Conservation (phyloP, 106 monocot genomes). For the Amphibolis antarctica region DNA sequence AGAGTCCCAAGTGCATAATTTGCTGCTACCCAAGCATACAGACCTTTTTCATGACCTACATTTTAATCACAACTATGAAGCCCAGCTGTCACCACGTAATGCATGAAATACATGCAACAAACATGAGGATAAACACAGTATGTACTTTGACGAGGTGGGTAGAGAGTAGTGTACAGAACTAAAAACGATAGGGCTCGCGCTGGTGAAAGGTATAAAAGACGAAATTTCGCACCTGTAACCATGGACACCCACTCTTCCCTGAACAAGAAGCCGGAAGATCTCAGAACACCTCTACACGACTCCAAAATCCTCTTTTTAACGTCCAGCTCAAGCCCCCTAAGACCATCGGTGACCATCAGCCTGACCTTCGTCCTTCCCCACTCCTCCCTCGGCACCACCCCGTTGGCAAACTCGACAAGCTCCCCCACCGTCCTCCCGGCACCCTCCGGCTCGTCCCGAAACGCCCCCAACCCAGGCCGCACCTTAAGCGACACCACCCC, state of each 20-base stretch:
- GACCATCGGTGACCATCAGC: conserved; percentile 75
- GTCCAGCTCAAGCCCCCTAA: conserved; percentile 38
- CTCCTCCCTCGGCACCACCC: conserved; percentile 27
- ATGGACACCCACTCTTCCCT: conserved; percentile 60
- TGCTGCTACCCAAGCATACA: conserved; percentile 26
- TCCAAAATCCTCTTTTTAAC: conserved; percentile 39
- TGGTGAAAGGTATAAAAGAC: too few species aligned
- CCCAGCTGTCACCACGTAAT: background rate
- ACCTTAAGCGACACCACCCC: conserved; percentile 46
- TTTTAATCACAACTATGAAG: background rate
- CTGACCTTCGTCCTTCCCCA: conserved; percentile 53
- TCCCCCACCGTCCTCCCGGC: conserved; percentile 50
- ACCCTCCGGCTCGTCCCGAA: conserved; percentile 26
- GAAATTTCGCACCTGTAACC: conserved; percentile 43
- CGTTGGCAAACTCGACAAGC: conserved; percentile 60
- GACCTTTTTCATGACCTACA: conserved; percentile 26
- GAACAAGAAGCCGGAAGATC: conserved; percentile 65
- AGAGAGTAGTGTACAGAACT: too few species aligned
- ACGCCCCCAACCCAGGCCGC: conserved; percentile 60
- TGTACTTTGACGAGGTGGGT: too few species aligned
- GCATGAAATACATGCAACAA: too few species aligned
- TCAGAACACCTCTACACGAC: conserved; percentile 57
- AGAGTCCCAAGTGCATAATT: conserved; percentile 33
- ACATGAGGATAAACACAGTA: too few species aligned
- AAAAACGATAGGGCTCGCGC: too few species aligned